Base-by-base conservation (phyloP, 23 red algal genomes). In the Gracilaria vermiculophylla region DNA sequence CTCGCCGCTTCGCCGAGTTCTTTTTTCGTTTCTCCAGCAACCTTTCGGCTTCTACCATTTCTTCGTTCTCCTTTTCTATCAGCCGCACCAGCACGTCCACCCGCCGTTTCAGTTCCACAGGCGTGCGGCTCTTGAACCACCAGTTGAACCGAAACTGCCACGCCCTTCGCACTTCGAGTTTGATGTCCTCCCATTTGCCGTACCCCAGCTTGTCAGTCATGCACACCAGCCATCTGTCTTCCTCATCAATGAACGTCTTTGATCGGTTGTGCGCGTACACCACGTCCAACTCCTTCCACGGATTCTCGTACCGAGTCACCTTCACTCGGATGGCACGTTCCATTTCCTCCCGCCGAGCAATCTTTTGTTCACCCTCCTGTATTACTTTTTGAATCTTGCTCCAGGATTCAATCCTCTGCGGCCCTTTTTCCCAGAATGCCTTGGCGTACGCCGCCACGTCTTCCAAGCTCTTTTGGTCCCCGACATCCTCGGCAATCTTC, bases 121-220 rank as follows among this genome's bases (percentile, higher is more conserved):
- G 84, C 6, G 97, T 95, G 37, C 97, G 87, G 16, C 90, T 94
- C 77, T 99, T 99, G 76, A 99, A 89, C 76, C 77, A 95, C 97
- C 97, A 99, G 57, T 99, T 92, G 70, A 95, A 99, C 15, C 97
- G 92, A 52, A 99, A 99, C 60, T 94, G 93, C 89, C 84, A 94
- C 13, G 87, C 85, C 34, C 82, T 82, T 44, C 97, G 80, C 17
- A 93, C 90, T 80, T 99, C 97, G 15, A 92, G 82, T 53, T 95
- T 95, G 49, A 99, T 76, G 57, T 95, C 92, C 49, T 99, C 97
- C 92, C 92, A 99, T 42, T 83, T 57, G 27, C 97, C 97, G 71
- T 99, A 99, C 11, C 97, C 97, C 31, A 99, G 55, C 69, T 91
- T 71, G 62, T 91, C 62, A 27, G 91, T 93, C 97, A 94, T 94